phyloP scores from a whole-genome alignment of 2,329 filamentous ascomycete genomes.

The Madurella mycetomatis region DNA sequence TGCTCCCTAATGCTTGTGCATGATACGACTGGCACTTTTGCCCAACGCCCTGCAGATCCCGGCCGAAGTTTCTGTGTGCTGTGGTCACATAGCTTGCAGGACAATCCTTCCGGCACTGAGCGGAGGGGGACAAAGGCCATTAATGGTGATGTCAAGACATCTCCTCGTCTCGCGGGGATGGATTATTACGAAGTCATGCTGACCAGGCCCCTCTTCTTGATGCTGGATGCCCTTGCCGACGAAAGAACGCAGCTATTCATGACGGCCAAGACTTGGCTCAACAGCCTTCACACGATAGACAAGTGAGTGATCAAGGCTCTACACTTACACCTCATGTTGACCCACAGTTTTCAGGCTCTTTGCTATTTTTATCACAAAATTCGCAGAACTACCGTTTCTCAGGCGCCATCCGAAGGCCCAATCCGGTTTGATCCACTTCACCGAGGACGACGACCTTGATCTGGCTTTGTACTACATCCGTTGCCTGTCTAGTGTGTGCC shows the following conservation, averaged over 20 bases:
- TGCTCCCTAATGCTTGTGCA: slow-evolving; percentile 61
- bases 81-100: slow-evolving; percentile 75
- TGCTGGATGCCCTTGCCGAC: slow-evolving; percentile 73
- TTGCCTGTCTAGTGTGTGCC: slow-evolving; percentile 68
- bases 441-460: slow-evolving; percentile 64
- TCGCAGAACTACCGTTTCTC: slow-evolving; percentile 53
- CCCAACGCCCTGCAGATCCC: slow-evolving; percentile 51
- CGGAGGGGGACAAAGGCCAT: slow-evolving; percentile 47
- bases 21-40: slow-evolving; percentile 45
- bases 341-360: slow-evolving; percentile 48
- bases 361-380: slow-evolving; percentile 54
- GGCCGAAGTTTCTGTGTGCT: slow-evolving; percentile 69
- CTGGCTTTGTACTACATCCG: slow-evolving; percentile 74
- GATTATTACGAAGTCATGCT: slow-evolving; percentile 70
- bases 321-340: slow-evolving; percentile 5
- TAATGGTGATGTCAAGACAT: slow-evolving; percentile 32
- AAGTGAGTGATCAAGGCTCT: slow-evolving; percentile 42
- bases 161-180: slow-evolving; percentile 47
- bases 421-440: slow-evolving; percentile 35
- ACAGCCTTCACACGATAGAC: slow-evolving; percentile 59
- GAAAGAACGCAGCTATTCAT: slow-evolving; percentile 70
- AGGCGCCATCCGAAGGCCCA: slow-evolving; percentile 30
- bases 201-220: slow-evolving; percentile 72
- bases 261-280: slow-evolving; percentile 76
- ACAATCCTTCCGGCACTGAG: slow-evolving; percentile 45